These are phyloP conservation scores for Ustulina deusta DNA, from an alignment of 2,329 filamentous ascomycete species.

Conservation along the genomic window DNA sequence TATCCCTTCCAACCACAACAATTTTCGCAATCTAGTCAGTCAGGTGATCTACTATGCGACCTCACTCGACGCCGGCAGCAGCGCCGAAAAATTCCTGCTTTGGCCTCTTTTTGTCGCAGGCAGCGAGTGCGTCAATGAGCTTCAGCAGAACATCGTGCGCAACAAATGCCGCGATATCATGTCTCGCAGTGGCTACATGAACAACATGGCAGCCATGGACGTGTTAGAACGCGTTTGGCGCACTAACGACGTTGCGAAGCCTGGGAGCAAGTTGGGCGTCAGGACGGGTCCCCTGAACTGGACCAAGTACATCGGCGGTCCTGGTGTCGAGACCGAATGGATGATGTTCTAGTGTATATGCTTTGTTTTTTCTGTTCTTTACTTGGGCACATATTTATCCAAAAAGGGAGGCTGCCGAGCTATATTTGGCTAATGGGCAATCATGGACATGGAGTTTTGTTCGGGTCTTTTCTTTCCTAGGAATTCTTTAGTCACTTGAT, in stretches of 20 bases:
- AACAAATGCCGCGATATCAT: slow-evolving; percentile 87
- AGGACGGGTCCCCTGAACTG: slow-evolving; percentile 68
- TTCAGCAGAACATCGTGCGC: slow-evolving; percentile 82
- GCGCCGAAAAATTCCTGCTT: slow-evolving; percentile 87
- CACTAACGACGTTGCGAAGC: slow-evolving; percentile 51
- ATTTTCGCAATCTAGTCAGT: slow-evolving; percentile 85
- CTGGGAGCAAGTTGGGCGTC: slow-evolving; percentile 52
- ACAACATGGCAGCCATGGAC: slow-evolving; percentile 87
- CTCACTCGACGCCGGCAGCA: slow-evolving; percentile 77
- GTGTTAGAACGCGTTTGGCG: slow-evolving; percentile 88
- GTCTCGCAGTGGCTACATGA: slow-evolving; percentile 90
- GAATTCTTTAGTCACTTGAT: slow-evolving; percentile 24
- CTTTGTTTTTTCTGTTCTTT: slow-evolving; percentile 9
- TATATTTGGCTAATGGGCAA: slow-evolving; percentile 26
- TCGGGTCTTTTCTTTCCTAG: neutral
- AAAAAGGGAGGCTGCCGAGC: slow-evolving; percentile 36
- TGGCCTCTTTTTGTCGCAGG: slow-evolving; percentile 95
- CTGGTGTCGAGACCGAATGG: slow-evolving; percentile 71
- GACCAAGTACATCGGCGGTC: slow-evolving; percentile 68
- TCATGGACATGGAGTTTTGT: slow-evolving; percentile 37
- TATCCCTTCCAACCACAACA: slow-evolving; percentile 77
- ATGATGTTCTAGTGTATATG: slow-evolving; percentile 68
- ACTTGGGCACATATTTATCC: slow-evolving; percentile 20
- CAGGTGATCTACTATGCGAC: slow-evolving; percentile 87
- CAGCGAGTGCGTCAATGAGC: slow-evolving; percentile 85